Evolutionary conservation across 2,329 filamentous ascomycete species (phyloP), one percentile per base, ranked within the genome.

Genomic region (Colletotrichum spaethianum): DNA sequence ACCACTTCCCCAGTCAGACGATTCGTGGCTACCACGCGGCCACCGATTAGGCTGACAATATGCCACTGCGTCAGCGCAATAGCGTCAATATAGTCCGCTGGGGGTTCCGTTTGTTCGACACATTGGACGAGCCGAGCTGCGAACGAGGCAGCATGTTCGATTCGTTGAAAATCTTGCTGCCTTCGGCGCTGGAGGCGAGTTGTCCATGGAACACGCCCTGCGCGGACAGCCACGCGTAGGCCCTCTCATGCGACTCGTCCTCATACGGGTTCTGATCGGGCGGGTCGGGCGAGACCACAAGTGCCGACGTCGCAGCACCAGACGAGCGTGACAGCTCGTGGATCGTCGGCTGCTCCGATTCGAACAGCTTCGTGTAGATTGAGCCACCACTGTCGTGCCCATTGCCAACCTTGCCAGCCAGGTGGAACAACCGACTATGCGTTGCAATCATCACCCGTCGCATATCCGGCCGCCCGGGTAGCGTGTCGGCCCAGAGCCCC

Each of bases 41-140:
- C 93, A 71, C 96, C 95, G 1, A 97, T 90, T 0, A 99, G 86
- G 74, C 92, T 91, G 28, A 99, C 82, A 61, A 98, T 91, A 80
- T 99, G 96, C 93, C 96, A 99, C 78, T 98, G 95, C 7, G 95
- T 97, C 74, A 99, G 85, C 0, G 93, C 91, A 80, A 98, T 92
- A 0, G 94, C 94, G 50, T 92, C 91, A 48, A 98, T 92, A 1
- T 90, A 87, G 72, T 97, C 94, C 64, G 93, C 88, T 0, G 90
- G 44, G 91, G 82, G 73, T 90, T 92, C 73, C 88, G 90, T 31
- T 92, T 92, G 73, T 89, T 89, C 53, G 67, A 57, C 28, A 55
- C 50, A 33, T 63, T 68, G 16, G 70, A 67, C 6, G 68, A 65
- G 20, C 56, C 72, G 52, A 98, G 89, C 70, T 94, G 91, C 1